Evolutionary conservation across 2,329 filamentous ascomycete genomes (phyloP), one percentile per base, ranked within the genome.

Genomic region (Diaporthe humulicola): DNA sequence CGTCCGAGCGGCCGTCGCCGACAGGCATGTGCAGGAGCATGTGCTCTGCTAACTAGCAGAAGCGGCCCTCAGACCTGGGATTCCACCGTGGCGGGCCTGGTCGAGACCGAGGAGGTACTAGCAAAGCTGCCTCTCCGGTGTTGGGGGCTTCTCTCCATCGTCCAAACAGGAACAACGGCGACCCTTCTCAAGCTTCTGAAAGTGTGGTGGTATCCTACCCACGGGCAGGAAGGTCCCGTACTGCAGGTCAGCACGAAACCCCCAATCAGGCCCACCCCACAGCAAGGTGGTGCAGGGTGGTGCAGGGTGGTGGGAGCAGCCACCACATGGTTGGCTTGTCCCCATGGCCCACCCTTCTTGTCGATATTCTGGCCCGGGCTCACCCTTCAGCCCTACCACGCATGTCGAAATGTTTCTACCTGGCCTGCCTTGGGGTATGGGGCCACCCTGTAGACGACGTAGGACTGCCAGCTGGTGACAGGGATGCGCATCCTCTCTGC

Each of bases 301-400:
- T n/a, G n/a, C n/a, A n/a, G n/a, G n/a, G n/a, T n/a, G n/a, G n/a
- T n/a, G 60, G 60, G 22, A 45, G 60, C 40, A 45, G 40, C 40
- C 40, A 38, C 64, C 64, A 67, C 64, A 67, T 52, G 45, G 64
- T 42, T 30, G 60, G 60, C 58, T 64, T 28, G 25, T 28, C 8
- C 40, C 38, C 14, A n/a, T 48, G 58, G 38, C 58, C 64, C 64
- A 54, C 33, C 64, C 64, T 69, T 54, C 64, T 40, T 15, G 33
- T 28, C 33, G 5, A 4, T 19, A n/a, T 52, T 28, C 6, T 40
- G 48, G 60, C 36, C 45, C 22, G 25, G 57, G 70, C 70, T 66
- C 70, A 72, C 57, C 48, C 48, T 72, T 72, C 70, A 72, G 70
- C 70, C 70, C 57, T 72, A 72, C 60, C 38, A 42, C 33, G 57